Evolutionary conservation across 495 filamentous ascomycete genomes (phyloP).

Genomic region (Thermothielavioides terrestris): DNA sequence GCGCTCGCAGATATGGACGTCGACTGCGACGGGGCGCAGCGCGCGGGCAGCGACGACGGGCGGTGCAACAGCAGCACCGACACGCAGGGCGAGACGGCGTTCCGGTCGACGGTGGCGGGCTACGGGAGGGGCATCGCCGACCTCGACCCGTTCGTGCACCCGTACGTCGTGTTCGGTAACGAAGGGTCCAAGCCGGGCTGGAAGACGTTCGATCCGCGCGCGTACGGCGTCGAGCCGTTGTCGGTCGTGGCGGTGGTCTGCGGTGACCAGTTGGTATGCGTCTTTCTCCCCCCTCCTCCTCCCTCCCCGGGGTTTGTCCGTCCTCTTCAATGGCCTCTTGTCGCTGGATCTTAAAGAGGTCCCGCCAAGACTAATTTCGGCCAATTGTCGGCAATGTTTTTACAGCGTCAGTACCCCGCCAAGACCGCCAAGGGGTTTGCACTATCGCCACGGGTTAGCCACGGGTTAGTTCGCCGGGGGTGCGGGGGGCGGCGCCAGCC

Average conservation of each 20-base stretch:
- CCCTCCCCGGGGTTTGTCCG: too few relatives aligned
- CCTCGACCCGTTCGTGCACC: slow-evolving; percentile 52
- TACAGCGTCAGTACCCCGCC: too few relatives aligned
- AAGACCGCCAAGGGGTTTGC: too few relatives aligned
- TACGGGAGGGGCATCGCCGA: slow-evolving; percentile 44
- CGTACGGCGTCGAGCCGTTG: slow-evolving; percentile 47
- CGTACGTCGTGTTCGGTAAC: slow-evolving; percentile 62
- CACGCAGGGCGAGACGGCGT: slow-evolving; percentile 48
- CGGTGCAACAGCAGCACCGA: slow-evolving; percentile 42
- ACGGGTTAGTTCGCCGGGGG: too few relatives aligned
- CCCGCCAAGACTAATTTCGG: too few relatives aligned
- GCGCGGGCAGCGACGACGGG: slow-evolving; percentile 36
- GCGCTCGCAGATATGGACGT: slow-evolving; percentile 52
- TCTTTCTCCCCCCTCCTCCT: neutral
- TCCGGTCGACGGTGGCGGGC: slow-evolving; percentile 38
- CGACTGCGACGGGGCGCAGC: slow-evolving; percentile 56
- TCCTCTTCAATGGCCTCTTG: too few relatives aligned
- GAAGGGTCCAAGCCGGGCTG: slow-evolving; percentile 35
- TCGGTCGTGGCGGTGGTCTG: slow-evolving; percentile 60
- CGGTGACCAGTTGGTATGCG: slow-evolving; percentile 42
- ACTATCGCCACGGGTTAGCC: too few relatives aligned
- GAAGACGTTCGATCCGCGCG: slow-evolving; percentile 39
- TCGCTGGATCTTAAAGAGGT: too few relatives aligned
- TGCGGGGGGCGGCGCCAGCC: too few relatives aligned
- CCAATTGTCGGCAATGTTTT: too few relatives aligned